A percentile compares a stretch with the other conserved stretches of the same genome.
Conservation (phyloP, 1,284 basidiomycete genomes). For the Athelia psychrophila region DNA sequence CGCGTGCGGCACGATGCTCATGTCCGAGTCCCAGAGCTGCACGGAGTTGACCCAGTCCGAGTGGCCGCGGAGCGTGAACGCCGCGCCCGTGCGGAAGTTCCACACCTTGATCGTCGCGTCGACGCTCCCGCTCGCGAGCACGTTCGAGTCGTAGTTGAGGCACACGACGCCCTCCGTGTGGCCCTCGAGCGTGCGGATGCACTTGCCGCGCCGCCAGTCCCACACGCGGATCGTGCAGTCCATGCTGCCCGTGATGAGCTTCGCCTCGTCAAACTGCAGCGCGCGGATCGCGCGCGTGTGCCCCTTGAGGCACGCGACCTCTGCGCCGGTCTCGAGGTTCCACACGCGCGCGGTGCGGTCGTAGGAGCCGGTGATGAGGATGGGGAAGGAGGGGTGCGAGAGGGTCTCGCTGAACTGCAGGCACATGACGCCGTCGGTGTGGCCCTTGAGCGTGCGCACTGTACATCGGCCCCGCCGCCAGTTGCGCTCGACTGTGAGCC, state of each 20-base stretch:
- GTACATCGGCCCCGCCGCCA: conserved; percentile 93
- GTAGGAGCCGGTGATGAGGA: conserved; percentile 97
- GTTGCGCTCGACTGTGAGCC: conserved; percentile 93
- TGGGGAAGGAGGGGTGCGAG: conserved; percentile 82
- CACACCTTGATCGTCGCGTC: conserved; percentile 92
- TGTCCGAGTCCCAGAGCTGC: conserved; percentile 84
- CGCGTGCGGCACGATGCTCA: conserved; percentile 35
- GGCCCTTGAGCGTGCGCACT: conserved; percentile 84
- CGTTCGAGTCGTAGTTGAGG: conserved; percentile 89
- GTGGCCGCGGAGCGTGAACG: conserved; percentile 92
- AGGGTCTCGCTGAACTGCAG: conserved; percentile 92
- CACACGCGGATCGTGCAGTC: conserved; percentile 95
- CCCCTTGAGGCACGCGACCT: conserved; percentile 82
- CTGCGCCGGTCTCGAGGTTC: conserved; percentile 92
- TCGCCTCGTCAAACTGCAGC: conserved; percentile 94
- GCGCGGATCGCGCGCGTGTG: conserved; percentile 92
- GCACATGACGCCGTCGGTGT: conserved; percentile 97
- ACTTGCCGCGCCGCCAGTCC: conserved; percentile 96
- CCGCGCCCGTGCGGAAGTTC: conserved; percentile 92
- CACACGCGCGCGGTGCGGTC: conserved; percentile 94
- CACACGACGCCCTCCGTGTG: conserved; percentile 93
- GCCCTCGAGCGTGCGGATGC: conserved; percentile 83
- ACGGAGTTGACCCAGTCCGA: conserved; percentile 97
- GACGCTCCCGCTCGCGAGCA: conserved; percentile 89
- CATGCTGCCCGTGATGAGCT: conserved; percentile 97